Base-by-base conservation (phyloP, 2,329 filamentous ascomycete genomes). In the Aspergillus amoenus region DNA sequence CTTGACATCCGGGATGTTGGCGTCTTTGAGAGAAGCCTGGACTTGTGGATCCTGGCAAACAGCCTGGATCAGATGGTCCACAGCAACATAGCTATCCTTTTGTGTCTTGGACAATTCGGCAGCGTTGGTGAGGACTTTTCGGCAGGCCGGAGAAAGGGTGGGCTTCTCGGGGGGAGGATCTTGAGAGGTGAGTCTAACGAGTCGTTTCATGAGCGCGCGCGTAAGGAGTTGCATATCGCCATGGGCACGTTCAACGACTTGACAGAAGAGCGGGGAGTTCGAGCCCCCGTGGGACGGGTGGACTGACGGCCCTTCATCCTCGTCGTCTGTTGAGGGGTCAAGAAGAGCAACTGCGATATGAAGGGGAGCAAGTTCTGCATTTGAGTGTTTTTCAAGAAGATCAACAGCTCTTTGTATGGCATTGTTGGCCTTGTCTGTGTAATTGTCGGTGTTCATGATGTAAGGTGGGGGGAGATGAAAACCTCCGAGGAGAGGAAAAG, bases 31-130 rank as follows among this genome's bases (percentile, higher is more conserved):
- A 52, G 86, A 85, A 48, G 79, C 78, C 73, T 94, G 87, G 54
- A 97, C 86, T 43, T 83, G 80, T 6, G 82, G 63, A 66, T 99
- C 94, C 68, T 97, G 92, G 12, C 88, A 84, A 21, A 97, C 81
- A 2, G 90, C 87, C 61, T 88, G 87, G 69, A 99, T 97, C 51
- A 99, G 82, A 73, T 99, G 94, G 75, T 97, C 94, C 58, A 97
- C 88, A 41, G 93, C 94, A 63, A 99, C 90, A 75, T 87, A 99
- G 63, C 87, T 91, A 73, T 99, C 94, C 69, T 97, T 97, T 69
- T 99, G 94, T n/a, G 93, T 92, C 78, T 95, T 96, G 67, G 95
- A 93, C 54, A 99, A 77, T 32, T 97, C 92, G 73, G 90, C 87
- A 2, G 94, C 92, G 65, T 90, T 86, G 65, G 92, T 85, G 51